These are phyloP conservation scores for Mucor mucedo DNA, from an alignment of 371 early-diverging fungal species.

Conservation along the genomic window DNA sequence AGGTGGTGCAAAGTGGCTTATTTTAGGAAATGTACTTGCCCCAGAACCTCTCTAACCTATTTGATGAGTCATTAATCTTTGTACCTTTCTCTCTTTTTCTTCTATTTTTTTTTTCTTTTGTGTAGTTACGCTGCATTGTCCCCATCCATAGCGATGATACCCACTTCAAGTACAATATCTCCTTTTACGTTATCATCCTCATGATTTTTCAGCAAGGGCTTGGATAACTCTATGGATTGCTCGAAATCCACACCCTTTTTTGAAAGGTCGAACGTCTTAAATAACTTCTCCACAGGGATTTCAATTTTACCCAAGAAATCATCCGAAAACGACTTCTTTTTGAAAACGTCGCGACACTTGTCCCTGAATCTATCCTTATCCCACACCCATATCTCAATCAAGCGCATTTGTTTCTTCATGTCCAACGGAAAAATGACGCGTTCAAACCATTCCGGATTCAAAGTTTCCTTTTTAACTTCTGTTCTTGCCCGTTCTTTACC, in stretches of 20 bases:
- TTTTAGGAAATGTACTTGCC: not conserved
- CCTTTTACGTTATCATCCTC: slow-evolving; percentile 47
- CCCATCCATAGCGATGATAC: slow-evolving; percentile 18
- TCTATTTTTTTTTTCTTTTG: not conserved
- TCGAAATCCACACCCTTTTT: not conserved
- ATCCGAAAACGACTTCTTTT: slow-evolving; percentile 52
- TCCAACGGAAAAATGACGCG: slow-evolving; percentile 64
- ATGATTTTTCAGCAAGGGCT: slow-evolving; percentile 35
- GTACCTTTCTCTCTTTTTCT: not conserved
- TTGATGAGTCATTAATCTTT: not conserved
- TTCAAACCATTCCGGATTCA: slow-evolving; percentile 79
- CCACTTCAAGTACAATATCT: slow-evolving; percentile 43
- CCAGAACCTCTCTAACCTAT: not conserved
- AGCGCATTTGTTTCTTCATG: slow-evolving; percentile 40
- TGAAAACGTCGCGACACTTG: slow-evolving; percentile 10
- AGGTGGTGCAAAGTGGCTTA: slow-evolving; percentile 13
- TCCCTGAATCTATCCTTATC: slow-evolving; percentile 36
- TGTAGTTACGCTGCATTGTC: not conserved
- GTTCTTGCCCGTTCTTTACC: slow-evolving; percentile 68
- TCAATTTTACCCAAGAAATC: slow-evolving; percentile 67
- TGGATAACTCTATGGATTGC: slow-evolving; percentile 21
- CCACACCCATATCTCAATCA: slow-evolving; percentile 60
- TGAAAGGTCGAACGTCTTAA: slow-evolving; percentile 47
- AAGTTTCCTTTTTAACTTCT: slow-evolving; percentile 62
- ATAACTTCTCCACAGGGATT: slow-evolving; percentile 56